Base-by-base conservation (phyloP, 345 rosid genomes). In the Ceriops decandra region DNA sequence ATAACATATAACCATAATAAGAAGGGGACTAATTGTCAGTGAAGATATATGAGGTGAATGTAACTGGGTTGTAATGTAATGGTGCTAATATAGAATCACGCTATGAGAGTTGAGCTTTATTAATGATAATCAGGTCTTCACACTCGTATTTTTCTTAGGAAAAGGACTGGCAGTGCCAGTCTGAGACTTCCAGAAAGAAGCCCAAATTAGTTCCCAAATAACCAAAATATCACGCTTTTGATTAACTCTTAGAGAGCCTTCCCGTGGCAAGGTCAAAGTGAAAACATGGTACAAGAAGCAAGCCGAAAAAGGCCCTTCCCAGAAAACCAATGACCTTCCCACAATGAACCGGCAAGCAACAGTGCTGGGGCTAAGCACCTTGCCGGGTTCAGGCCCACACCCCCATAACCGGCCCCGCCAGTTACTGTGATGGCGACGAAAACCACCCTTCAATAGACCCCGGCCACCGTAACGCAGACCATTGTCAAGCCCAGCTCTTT, bases 311-410 rank as follows among this genome's bases (percentile, higher is more conserved):
- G 87, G 82, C n/a, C 87, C 87, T 0, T 47, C 70, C 89, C 90
- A 83, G 33, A 80, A 85, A 1, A 85, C 82, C 84, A 83, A 19
- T 77, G 84, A 13, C 85, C 87, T 6, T 63, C 22, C 89, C 89
- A 80, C 7, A 85, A 68, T 2, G 62, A 67, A 31, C 83, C 90
- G 0, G 85, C 85, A n/a, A 69, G 57, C 26, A 85, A 32, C 2
- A 85, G 17, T 9, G 87, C 85, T 0, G 85, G 82, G 1, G 83
- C 87, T 17, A 85, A 64, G 53, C 89, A 85, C 75, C 82, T 76
- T 0, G 83, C 87, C 1, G 87, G 87, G 70, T 78, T 83, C 66
- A 81, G 63, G 54, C 84, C 87, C 8, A 66, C 84, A 0, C 87
- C 85, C 0, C 77, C 79, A 20, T 83, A 83, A 3, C 84, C 85